Evolutionary conservation across 2,329 filamentous ascomycete species (phyloP), one percentile per base, ranked within the genome.

Genomic region (Nemania sp.): DNA sequence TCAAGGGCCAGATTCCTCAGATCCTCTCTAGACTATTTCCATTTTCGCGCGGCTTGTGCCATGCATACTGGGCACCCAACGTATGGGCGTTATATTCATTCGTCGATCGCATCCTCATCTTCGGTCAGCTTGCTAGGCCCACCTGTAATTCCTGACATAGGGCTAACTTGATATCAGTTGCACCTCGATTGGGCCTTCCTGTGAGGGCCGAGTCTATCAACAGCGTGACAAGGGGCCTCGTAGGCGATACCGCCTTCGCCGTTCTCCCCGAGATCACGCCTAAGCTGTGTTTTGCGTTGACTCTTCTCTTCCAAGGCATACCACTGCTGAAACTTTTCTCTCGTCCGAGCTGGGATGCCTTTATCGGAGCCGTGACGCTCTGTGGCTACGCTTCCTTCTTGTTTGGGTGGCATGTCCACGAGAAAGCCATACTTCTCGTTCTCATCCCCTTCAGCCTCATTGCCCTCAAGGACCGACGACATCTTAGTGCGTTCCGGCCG

Each of bases 31-130:
- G 95, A 37, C 79, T 99, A 9, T 99, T 99, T 70, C 95, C 95
- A 0, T 99, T 99, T 75, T 92, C 92, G 1, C 84, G 95, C 61
- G 95, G 95, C 0, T 80, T 99, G 4, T 98, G 94, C 73, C 95
- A 99, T 78, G 95, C 95, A 0, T 99, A 99, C 75, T 99, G 95
- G 95, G 95, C 95, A 12, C 93, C 95, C 0, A 99, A 99, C 68
- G 80, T 97, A 1, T 99, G 95, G 95, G 94, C 95, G 0, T 84
- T 98, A 73, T 99, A 99, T 77, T 97, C 95, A 0, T 97, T 98
- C 73, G 79, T 84, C 1, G 95, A 99, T 72, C 84, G 95, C 54
- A 77, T 92, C 7, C 74, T 99, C 67, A 97, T 99, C 61, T 85
- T 87, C 69, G 77, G 92, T 96, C 79, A 74, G 87, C 77, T 53